Evolutionary conservation across 495 filamentous ascomycete genomes (phyloP).

Genomic region (Wilcoxina mikolae): DNA sequence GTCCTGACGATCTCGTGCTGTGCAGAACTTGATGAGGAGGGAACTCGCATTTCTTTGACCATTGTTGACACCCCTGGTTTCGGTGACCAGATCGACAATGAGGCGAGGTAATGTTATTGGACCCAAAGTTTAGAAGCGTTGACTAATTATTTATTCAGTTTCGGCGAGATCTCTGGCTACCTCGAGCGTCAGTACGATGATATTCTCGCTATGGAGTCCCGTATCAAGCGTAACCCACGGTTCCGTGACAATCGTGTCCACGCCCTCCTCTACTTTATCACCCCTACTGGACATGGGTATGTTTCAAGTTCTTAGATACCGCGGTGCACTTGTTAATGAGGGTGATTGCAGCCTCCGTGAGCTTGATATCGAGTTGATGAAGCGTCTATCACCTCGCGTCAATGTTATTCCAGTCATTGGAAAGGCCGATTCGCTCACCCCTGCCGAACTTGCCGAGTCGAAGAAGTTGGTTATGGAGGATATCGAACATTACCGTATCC

Average conservation of each 20-base stretch:
- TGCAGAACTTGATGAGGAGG: conserved; percentile 90
- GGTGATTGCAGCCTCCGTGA: conserved; percentile 60
- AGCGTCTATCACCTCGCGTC: conserved; percentile 90
- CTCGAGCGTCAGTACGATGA: conserved; percentile 98
- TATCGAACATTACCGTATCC: conserved; percentile 98
- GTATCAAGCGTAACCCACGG: conserved; percentile 99
- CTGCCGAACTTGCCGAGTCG: conserved; percentile 89
- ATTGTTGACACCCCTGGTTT: conserved; percentile 98
- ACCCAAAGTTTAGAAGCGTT: too few relatives aligned
- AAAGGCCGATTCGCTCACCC: conserved; percentile 93
- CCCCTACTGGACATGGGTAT: conserved; percentile 90
- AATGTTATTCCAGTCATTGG: conserved; percentile 99
- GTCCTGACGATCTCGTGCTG: conserved; percentile 1
- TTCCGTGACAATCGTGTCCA: conserved; percentile 99
- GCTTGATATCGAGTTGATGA: conserved; percentile 98
- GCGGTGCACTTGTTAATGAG: conserved; percentile 20
- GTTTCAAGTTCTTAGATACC: conserved; percentile 12
- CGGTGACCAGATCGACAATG: conserved; percentile 97
- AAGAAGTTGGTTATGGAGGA: conserved; percentile 99
- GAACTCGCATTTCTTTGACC: conserved; percentile 91
- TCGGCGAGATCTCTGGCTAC: conserved; percentile 91
- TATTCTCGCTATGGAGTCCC: conserved; percentile 95
- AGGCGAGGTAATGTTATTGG: conserved; percentile 54
- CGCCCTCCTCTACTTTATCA: conserved; percentile 96
- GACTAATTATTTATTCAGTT: conserved; percentile 41